These are phyloP conservation scores for Trichoderma aggressivum DNA, from an alignment of 2,329 filamentous ascomycete genomes.

Conservation along the genomic window DNA sequence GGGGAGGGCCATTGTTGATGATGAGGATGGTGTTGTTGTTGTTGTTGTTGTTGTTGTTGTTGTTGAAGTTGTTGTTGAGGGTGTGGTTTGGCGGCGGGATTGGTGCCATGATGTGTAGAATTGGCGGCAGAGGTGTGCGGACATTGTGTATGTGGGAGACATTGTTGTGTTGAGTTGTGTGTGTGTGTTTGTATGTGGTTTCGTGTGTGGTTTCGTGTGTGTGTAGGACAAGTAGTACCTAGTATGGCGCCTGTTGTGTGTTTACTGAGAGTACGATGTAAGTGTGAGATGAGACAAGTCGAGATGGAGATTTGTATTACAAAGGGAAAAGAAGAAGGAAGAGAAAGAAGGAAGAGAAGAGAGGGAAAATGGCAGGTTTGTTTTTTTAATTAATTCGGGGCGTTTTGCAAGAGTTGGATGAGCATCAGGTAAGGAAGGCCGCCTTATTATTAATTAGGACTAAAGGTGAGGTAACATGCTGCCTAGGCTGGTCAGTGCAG, in stretches of 20 bases:
- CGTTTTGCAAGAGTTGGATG: neutral
- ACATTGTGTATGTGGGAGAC: slow-evolving; percentile 60
- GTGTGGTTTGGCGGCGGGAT: slow-evolving; percentile 38
- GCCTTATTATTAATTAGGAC: neutral
- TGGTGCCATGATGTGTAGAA: slow-evolving; percentile 59
- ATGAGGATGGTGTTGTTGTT: no score
- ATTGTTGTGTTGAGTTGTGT: slow-evolving; percentile 34
- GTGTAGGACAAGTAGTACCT: neutral
- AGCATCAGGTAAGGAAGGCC: neutral
- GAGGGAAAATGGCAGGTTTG: neutral
- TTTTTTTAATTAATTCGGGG: neutral
- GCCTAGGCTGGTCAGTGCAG: neutral
- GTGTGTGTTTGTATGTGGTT: neutral
- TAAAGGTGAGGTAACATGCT: neutral
- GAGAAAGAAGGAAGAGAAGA: neutral
- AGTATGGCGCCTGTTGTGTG: neutral
- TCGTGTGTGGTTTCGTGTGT: no score
- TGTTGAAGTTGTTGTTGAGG: neutral
- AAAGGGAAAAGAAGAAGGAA: neutral
- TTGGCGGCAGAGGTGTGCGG: slow-evolving; percentile 58
- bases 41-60: neutral
- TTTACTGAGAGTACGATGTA: neutral
- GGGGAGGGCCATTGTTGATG: slow-evolving; percentile 19
- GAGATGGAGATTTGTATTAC: neutral
- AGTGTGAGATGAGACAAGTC: neutral